Conservation (phyloP, 345 rosid genomes). For the Syzygium jambos region DNA sequence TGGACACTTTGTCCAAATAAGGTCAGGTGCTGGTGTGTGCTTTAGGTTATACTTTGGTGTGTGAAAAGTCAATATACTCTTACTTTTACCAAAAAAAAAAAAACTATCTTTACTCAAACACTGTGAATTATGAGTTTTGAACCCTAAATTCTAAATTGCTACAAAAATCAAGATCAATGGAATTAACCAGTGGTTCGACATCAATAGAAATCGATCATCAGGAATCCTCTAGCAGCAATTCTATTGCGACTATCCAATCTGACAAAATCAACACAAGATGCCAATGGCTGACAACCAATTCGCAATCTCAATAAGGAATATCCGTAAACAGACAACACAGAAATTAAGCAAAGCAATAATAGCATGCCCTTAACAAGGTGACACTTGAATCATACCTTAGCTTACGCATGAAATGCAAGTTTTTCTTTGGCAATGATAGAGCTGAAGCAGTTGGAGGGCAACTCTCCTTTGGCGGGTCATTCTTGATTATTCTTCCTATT, state of each 20-base stretch:
- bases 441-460: slow-evolving; percentile 71
- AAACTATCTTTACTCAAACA: background rate
- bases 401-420: background rate
- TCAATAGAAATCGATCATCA: background rate
- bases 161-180: background rate
- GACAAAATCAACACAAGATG: background rate
- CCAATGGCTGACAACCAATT: background rate
- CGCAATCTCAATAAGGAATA: background rate
- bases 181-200: background rate
- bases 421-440: slow-evolving; percentile 5
- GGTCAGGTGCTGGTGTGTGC: no score
- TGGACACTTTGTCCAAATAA: no score
- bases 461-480: slow-evolving; percentile 87
- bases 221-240: background rate
- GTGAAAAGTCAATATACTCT: no score
- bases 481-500: background rate
- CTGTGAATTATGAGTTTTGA: background rate
- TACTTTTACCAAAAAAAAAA: no score
- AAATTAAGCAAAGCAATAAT: background rate
- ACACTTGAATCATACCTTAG: background rate
- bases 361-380: background rate
- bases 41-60: no score
- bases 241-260: background rate
- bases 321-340: background rate
- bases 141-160: background rate